Evolutionary conservation across 73 alveolate genomes (phyloP).

Genomic region (Tetrahymena thermophila): DNA sequence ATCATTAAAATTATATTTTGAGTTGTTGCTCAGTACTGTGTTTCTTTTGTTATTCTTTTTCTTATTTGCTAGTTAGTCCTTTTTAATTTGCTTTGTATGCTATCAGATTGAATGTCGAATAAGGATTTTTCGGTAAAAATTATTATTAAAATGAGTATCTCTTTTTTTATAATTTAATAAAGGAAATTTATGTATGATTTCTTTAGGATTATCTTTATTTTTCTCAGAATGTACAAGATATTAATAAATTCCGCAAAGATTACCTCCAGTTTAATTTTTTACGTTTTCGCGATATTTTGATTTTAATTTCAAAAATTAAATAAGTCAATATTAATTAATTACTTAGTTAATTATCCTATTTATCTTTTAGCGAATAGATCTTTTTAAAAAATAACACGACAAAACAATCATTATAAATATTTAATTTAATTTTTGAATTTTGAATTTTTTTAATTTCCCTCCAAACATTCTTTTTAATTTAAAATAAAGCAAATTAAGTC

Average conservation of each 20-base stretch:
- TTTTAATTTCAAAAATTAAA: not conserved
- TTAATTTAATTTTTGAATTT: not conserved
- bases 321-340: not conserved
- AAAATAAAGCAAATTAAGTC: not conserved
- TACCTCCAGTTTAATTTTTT: not conserved
- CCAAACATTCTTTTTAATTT: not conserved
- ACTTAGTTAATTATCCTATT: not conserved
- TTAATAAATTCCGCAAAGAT: not conserved
- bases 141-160: not conserved
- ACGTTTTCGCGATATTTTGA: not conserved
- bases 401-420: not conserved
- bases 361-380: not conserved
- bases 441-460: not conserved
- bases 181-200: not conserved
- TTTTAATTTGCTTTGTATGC: not conserved
- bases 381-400: not conserved
- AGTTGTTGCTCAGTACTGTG: not conserved
- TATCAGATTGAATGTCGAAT: not conserved
- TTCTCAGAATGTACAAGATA: not conserved
- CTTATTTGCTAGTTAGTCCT: not conserved
- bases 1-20: not conserved
- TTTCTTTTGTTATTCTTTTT: not conserved
- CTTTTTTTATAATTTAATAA: not conserved
- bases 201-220: not conserved
- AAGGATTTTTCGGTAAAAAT: not conserved